Percentiles rank a stretch among this genome's conserved stretches.
Conservation (phyloP, 441 rosid species). For the Pelargonium cotyledonis region DNA sequence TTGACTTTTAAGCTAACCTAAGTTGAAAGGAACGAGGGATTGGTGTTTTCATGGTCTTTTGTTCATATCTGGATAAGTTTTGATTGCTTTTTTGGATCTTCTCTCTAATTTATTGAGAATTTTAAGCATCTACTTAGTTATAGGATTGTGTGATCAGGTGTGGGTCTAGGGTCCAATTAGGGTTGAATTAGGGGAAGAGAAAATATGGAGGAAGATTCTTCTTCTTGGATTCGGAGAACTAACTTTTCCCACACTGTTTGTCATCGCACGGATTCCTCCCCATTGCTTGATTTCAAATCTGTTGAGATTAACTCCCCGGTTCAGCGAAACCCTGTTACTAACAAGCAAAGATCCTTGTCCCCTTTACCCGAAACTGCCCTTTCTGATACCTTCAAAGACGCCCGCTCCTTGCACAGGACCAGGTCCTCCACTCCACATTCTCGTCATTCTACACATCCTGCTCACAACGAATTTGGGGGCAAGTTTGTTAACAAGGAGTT, state of each 20-base stretch:
- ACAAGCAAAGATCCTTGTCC: slow-evolving; percentile 75
- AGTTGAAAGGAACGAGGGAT: background rate
- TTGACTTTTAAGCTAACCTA: background rate
- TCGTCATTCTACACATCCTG: slow-evolving; percentile 33
- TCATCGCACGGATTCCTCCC: slow-evolving; percentile 59
- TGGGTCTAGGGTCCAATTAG: background rate
- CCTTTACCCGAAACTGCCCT: slow-evolving; percentile 56
- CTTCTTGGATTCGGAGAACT: slow-evolving; percentile 89
- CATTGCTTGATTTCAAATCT: slow-evolving; percentile 20
- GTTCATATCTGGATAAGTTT: background rate
- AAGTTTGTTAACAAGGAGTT: slow-evolving; percentile 32
- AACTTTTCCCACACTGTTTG: slow-evolving; percentile 83
- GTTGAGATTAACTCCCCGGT: background rate
- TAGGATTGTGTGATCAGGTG: background rate
- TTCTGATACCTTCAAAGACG: slow-evolving; percentile 78
- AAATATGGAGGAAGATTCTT: slow-evolving; percentile 63
- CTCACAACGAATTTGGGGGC: slow-evolving; percentile 35
- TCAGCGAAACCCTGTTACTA: slow-evolving; percentile 40
- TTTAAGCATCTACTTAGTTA: background rate
- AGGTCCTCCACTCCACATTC: slow-evolving; percentile 83
- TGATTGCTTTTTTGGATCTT: background rate
- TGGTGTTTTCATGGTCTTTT: background rate
- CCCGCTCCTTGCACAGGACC: slow-evolving; percentile 51
- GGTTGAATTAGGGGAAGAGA: background rate
- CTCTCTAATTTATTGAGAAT: background rate